Conservation (phyloP, 2,329 filamentous ascomycete genomes). For the Penicillium sp. region DNA sequence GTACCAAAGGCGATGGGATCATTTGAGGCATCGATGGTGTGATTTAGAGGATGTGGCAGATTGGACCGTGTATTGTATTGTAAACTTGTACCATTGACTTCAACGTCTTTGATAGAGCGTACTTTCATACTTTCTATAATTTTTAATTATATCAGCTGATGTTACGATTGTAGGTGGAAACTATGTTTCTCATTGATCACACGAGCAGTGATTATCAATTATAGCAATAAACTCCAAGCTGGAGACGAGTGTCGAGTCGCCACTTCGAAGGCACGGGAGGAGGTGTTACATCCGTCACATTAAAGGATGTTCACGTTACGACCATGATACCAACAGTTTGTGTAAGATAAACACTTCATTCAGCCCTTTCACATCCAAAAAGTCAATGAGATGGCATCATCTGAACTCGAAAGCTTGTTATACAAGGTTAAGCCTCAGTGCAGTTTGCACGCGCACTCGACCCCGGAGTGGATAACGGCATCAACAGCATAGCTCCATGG, state of each 20-base stretch:
- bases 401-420: not conserved
- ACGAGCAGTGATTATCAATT: conserved; percentile 2
- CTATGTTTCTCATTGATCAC: not conserved
- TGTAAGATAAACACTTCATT: conserved; percentile 10
- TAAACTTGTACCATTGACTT: not conserved
- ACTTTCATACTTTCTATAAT: not conserved
- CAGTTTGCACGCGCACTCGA: conserved; percentile 16
- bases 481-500: not conserved
- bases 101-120: not conserved
- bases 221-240: not conserved
- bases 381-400: not conserved
- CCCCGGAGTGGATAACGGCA: conserved; percentile 13
- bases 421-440: conserved; percentile 5
- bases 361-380: conserved; percentile 3
- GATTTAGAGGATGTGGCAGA: conserved; percentile 15
- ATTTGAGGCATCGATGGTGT: conserved; percentile 27
- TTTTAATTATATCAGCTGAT: not conserved
- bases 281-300: conserved; percentile 13
- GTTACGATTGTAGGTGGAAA: not conserved
- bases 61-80: conserved; percentile 3
- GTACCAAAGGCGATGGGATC: conserved; percentile 23
- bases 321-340: conserved; percentile 6
- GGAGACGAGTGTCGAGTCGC: conserved; percentile 9
- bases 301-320: conserved; percentile 5
- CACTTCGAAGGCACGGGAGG: conserved; percentile 6